phyloP scores from a whole-genome alignment of 345 rosid species.

The Eucalyptus curtisii region DNA sequence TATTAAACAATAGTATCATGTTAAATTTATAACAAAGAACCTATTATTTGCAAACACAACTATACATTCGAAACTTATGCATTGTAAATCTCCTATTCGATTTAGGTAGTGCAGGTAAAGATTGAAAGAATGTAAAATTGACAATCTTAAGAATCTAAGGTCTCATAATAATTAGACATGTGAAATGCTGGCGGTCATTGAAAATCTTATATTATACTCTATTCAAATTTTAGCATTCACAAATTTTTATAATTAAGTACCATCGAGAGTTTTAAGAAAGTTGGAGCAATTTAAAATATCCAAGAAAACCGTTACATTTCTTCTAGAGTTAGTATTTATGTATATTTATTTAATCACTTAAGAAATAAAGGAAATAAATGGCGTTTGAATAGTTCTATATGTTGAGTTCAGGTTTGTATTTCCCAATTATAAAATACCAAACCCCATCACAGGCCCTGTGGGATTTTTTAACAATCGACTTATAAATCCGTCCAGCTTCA shows the following conservation, averaged over 20 bases:
- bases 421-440: not conserved
- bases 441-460: not conserved
- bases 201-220: not conserved
- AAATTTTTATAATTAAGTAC: not conserved
- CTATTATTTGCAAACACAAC: not conserved
- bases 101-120: not conserved
- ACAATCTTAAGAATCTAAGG: not conserved
- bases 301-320: not conserved
- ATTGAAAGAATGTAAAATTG: not conserved
- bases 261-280: not conserved
- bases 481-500: not conserved
- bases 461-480: not conserved
- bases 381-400: not conserved
- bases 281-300: not conserved
- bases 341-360: not conserved
- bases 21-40: not conserved
- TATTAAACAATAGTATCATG: not conserved
- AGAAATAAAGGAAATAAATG: not conserved
- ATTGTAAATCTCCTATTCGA: not conserved
- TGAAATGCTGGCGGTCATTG: accelerated
- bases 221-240: not conserved
- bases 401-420: not conserved
- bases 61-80: not conserved
- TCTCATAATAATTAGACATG: not conserved
- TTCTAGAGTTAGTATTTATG: not conserved